These are phyloP conservation scores for Candida krabiensis DNA, from an alignment of 805 yeast genomes.

Conservation along the genomic window DNA sequence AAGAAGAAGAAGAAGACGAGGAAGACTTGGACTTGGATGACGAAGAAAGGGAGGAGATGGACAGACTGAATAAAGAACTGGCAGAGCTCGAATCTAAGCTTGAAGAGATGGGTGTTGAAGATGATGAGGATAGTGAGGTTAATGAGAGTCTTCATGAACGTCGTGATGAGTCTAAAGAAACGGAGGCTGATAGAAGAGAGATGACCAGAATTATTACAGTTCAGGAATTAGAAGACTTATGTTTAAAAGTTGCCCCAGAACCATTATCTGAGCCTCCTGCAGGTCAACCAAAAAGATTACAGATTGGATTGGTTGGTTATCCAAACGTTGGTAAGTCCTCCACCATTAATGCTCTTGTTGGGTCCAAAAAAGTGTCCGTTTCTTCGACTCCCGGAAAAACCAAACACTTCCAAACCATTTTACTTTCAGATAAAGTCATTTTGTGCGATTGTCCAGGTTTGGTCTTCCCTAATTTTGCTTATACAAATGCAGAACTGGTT, in stretches of 20 bases:
- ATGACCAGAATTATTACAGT: constrained; percentile 73
- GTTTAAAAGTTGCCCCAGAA: constrained; percentile 75
- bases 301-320: constrained; percentile 95
- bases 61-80: constrained; percentile 17
- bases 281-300: constrained; percentile 64
- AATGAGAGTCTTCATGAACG: too few relatives aligned
- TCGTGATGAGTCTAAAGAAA: constrained; percentile 15
- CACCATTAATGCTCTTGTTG: constrained; percentile 95
- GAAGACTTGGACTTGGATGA: constrained; percentile 22
- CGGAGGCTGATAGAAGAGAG: constrained; percentile 40
- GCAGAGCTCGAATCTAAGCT: constrained; percentile 22
- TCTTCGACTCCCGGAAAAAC: constrained; percentile 99
- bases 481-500: constrained; percentile 93
- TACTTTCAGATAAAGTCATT: constrained; percentile 75
- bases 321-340: constrained; percentile 87
- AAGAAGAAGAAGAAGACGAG: constrained; percentile 17
- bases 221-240: constrained; percentile 80
- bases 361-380: constrained; percentile 96
- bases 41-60: constrained; percentile 21
- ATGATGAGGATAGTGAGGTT: constrained; percentile 21
- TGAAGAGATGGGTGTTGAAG: constrained; percentile 22
- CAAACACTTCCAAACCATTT: constrained; percentile 96
- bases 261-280: constrained; percentile 51
- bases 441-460: constrained; percentile 99
- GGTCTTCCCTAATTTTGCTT: constrained; percentile 97